Evolutionary conservation across 2,329 filamentous ascomycete genomes (phyloP).

Genomic region (Cryphonectria japonica): DNA sequence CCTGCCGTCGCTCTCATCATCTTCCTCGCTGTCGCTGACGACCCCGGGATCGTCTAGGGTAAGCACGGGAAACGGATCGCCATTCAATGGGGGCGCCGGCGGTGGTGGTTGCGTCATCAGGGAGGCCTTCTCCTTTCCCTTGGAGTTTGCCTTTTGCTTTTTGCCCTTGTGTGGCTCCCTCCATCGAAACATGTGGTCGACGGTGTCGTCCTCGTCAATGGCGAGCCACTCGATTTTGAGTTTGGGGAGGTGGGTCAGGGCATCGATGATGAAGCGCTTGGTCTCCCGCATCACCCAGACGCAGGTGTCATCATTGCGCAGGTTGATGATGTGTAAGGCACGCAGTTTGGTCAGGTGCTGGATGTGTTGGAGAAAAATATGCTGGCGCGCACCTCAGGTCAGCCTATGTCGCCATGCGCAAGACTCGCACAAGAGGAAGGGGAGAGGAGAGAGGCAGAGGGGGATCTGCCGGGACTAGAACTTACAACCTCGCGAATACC

Average conservation of each 20-base stretch:
- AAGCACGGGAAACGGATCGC: constrained; percentile 36
- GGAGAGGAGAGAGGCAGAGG: neutral
- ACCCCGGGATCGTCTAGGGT: constrained; percentile 33
- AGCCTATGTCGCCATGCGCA: constrained; percentile 4
- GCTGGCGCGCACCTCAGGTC: constrained; percentile 43
- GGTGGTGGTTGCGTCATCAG: neutral
- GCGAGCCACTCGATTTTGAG: constrained; percentile 63
- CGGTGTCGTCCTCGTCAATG: constrained; percentile 53
- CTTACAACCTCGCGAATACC: constrained; percentile 59
- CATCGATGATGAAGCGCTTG: constrained; percentile 62
- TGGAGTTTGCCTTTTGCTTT: constrained; percentile 35
- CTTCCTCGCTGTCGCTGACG: constrained; percentile 39
- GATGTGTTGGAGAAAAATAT: constrained; percentile 60
- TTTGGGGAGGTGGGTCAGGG: constrained; percentile 56
- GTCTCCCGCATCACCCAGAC: constrained; percentile 61
- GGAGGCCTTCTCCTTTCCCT: constrained; percentile 42
- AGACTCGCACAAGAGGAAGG: neutral
- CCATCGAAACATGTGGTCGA: constrained; percentile 53
- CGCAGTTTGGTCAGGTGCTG: constrained; percentile 56
- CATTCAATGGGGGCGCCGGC: neutral
- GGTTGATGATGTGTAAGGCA: constrained; percentile 58
- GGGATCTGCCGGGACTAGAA: constrained; percentile 24
- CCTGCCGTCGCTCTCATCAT: constrained; percentile 37
- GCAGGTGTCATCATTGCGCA: constrained; percentile 60
- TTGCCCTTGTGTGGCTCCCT: constrained; percentile 37